phyloP scores from a whole-genome alignment of 805 yeast genomes.

The Metschnikowia reukaufii region DNA sequence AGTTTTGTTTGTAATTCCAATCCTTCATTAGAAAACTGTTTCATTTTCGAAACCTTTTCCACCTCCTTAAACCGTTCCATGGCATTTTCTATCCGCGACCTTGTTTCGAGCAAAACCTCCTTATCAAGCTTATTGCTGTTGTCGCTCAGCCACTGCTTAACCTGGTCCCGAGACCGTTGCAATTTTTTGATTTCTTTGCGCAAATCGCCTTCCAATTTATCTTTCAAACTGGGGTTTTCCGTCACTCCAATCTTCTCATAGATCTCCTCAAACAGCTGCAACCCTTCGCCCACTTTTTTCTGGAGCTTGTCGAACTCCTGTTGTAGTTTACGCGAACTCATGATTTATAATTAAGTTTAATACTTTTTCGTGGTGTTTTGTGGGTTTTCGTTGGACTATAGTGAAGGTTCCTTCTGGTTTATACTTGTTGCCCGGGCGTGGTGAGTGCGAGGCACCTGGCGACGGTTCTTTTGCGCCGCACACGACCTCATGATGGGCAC shows the following conservation, averaged over 20 bases:
- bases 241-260: conserved; percentile 82
- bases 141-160: conserved; percentile 91
- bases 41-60: conserved; percentile 89
- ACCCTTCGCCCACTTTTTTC: conserved; percentile 87
- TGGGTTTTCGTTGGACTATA: neutral
- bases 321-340: conserved; percentile 48
- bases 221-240: conserved; percentile 85
- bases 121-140: conserved; percentile 80
- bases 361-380: neutral
- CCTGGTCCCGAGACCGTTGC: conserved; percentile 91
- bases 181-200: conserved; percentile 93
- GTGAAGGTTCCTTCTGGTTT: neutral
- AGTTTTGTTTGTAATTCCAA: conserved; percentile 65
- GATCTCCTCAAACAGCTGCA: conserved; percentile 77
- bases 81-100: conserved; percentile 73
- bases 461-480: conserved; percentile 2
- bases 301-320: conserved; percentile 91
- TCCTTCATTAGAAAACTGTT: conserved; percentile 93
- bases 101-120: conserved; percentile 53
- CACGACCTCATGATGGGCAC: conserved; percentile 3
- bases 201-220: conserved; percentile 86
- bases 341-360: conserved; percentile 10
- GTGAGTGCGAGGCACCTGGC: too few species aligned
- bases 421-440: too few species aligned
- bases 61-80: conserved; percentile 96